These are phyloP conservation scores for Kuraishia borneana DNA, from an alignment of 805 yeast genomes.

Conservation along the genomic window DNA sequence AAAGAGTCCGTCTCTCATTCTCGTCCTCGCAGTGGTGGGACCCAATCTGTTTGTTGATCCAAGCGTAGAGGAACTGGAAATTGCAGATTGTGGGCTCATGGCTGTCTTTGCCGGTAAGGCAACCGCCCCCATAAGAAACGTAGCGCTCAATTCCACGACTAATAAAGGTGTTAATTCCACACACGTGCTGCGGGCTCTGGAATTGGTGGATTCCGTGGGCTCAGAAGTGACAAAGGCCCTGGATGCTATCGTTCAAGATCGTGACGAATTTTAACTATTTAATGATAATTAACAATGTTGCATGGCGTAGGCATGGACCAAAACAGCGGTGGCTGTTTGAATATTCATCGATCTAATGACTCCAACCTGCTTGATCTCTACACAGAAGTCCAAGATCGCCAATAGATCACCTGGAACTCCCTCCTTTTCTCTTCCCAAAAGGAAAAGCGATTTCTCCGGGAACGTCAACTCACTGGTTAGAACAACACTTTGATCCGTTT, in stretches of 20 bases:
- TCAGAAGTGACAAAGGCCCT: constrained; percentile 48
- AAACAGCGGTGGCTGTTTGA: constrained; percentile 92
- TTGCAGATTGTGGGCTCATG: constrained; percentile 73
- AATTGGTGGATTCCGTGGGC: constrained; percentile 52
- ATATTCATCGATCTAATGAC: constrained; percentile 92
- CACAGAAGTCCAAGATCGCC: constrained; percentile 74
- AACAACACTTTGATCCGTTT: constrained; percentile 80
- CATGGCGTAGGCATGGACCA: constrained; percentile 79
- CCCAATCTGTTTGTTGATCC: constrained; percentile 70
- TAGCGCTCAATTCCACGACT: constrained; percentile 42
- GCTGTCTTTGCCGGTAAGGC: constrained; percentile 63
- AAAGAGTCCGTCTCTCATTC: constrained; percentile 55
- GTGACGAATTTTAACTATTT: constrained; percentile 3
- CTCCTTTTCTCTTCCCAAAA: constrained; percentile 80
- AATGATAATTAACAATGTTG: constrained; percentile 37
- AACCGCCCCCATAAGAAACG: constrained; percentile 60
- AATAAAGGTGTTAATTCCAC: constrained; percentile 45
- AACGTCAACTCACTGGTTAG: constrained; percentile 53
- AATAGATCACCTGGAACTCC: constrained; percentile 84
- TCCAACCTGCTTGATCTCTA: constrained; percentile 88
- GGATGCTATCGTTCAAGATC: constrained; percentile 31
- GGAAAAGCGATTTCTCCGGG: constrained; percentile 68
- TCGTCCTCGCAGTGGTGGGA: constrained; percentile 71
- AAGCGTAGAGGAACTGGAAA: constrained; percentile 78
- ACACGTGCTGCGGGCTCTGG: constrained; percentile 40